Percentiles rank a stretch among this genome's conserved stretches.
These are phyloP conservation scores for Conticribra guillardii DNA, from an alignment of 108 stramenopile genomes.

Conservation along the genomic window DNA sequence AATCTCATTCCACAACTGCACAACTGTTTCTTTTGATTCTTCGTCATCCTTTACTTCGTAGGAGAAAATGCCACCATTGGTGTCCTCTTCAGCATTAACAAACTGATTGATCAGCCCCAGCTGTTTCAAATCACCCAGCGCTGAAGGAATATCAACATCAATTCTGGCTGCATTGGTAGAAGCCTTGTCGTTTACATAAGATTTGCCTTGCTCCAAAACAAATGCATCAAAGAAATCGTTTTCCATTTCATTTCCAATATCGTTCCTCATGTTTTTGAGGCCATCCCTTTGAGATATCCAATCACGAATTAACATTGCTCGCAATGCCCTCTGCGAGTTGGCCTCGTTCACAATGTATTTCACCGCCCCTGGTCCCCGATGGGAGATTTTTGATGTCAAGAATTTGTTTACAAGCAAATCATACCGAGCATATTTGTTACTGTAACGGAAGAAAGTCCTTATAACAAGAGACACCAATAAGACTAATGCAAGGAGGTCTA, in stretches of 20 bases:
- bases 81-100: too few species aligned
- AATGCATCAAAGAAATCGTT: conserved; percentile 14
- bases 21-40: neutral
- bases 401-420: conserved; percentile 87
- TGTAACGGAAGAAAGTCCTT: conserved; percentile 79
- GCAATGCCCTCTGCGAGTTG: conserved; percentile 66
- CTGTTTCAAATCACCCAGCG: conserved; percentile 62
- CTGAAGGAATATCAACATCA: conserved; percentile 60
- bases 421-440: conserved; percentile 84
- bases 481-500: conserved; percentile 80
- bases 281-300: conserved; percentile 22
- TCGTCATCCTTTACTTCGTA: neutral
- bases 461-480: conserved; percentile 69
- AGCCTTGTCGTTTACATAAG: conserved; percentile 25
- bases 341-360: conserved; percentile 73
- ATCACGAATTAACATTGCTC: conserved; percentile 48
- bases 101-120: conserved; percentile 45
- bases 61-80: neutral
- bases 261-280: conserved; percentile 29
- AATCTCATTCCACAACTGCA: neutral
- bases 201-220: conserved; percentile 22
- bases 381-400: conserved; percentile 76
- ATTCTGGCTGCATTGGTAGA: conserved; percentile 30
- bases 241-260: conserved; percentile 19
- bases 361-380: conserved; percentile 65